These are phyloP conservation scores for Alnus rubra DNA, from an alignment of 306 rosid species.

Conservation along the genomic window DNA sequence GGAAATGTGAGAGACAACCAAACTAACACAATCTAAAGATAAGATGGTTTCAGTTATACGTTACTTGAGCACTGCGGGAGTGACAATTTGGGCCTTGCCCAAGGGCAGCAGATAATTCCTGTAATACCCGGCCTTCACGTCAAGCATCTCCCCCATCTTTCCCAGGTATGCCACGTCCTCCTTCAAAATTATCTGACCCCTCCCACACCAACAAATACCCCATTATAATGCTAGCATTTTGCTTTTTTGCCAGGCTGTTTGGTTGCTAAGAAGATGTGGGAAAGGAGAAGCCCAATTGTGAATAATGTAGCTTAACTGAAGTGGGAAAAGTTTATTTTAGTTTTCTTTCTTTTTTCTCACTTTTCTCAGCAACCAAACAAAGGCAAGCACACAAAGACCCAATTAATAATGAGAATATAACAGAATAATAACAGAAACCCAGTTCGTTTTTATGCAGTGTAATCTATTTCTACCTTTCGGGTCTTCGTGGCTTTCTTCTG, in stretches of 20 bases:
- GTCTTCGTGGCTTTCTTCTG: conserved; percentile 77
- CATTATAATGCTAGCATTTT: background rate
- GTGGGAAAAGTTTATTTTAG: background rate
- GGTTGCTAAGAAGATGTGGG: background rate
- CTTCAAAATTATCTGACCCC: conserved; percentile 75
- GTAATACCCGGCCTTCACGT: conserved; percentile 74
- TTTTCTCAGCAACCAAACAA: conserved; percentile 1
- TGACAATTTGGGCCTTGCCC: conserved; percentile 84
- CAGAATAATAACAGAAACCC: conserved; percentile 4
- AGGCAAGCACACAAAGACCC: background rate
- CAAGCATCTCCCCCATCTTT: conserved; percentile 72
- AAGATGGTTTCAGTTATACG: conserved; percentile 26
- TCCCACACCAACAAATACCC: conserved; percentile 12
- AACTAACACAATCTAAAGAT: background rate
- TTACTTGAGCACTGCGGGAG: conserved; percentile 82
- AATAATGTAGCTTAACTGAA: background rate
- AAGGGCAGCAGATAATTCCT: conserved; percentile 74
- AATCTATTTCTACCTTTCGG: conserved; percentile 57
- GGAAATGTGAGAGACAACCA: background rate
- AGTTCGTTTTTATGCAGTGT: background rate
- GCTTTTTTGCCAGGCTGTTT: background rate
- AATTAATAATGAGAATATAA: background rate
- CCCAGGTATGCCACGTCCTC: conserved; percentile 75
- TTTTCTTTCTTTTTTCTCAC: background rate
- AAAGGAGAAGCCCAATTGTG: background rate